Conservation (phyloP, 208 protist species). For the Angomonas deanei region DNA sequence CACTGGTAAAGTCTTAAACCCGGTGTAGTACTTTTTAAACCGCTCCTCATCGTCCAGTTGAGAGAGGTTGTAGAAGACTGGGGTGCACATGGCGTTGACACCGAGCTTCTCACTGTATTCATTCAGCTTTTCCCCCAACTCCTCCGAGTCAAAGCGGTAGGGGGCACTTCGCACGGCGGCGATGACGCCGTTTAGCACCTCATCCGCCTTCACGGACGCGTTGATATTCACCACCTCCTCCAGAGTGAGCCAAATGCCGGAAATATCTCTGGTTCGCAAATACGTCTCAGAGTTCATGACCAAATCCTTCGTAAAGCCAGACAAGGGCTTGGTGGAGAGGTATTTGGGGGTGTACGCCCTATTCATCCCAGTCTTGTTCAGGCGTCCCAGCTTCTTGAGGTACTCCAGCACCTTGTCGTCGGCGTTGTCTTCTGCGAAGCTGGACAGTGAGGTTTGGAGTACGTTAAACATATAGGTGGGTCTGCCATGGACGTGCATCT, state of each 20-base stretch:
- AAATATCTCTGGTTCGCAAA: not conserved
- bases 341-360: not conserved
- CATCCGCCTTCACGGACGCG: constrained; percentile 17
- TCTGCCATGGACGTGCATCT: constrained; percentile 7
- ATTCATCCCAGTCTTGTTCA: not conserved
- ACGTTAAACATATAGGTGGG: constrained; percentile 47
- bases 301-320: not conserved
- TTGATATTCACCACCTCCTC: constrained; percentile 17
- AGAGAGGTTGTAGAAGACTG: constrained; percentile 37
- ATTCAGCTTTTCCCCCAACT: not conserved
- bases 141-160: not conserved
- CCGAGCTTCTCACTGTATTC: not conserved
- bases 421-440: too few relatives aligned
- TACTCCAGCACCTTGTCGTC: too few relatives aligned
- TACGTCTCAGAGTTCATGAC: not conserved
- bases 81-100: not conserved
- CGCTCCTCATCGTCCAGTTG: constrained; percentile 33
- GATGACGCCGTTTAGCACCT: constrained; percentile 14
- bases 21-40: constrained; percentile 9
- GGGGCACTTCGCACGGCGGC: not conserved
- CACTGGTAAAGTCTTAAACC: not conserved
- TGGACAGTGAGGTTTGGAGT: too few relatives aligned
- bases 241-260: constrained; percentile 29
- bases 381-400: not conserved
- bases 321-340: not conserved